phyloP scores from a whole-genome alignment of 1,284 basidiomycete species.

The Sporisorium graminicola region DNA sequence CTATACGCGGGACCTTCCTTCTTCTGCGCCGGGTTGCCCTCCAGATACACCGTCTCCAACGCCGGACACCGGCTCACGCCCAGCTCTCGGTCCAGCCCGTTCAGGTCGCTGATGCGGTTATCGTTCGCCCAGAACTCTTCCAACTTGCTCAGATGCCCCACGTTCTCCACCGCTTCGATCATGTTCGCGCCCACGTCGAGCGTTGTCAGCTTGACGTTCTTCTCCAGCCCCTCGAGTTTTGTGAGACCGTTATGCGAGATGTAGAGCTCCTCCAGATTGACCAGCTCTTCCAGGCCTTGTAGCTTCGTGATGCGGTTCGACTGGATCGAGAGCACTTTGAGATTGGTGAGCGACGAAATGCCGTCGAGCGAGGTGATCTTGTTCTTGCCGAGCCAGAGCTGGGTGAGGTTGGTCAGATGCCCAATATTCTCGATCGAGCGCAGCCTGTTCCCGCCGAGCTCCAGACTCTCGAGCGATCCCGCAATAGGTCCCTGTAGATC shows the following conservation, averaged over 20 bases:
- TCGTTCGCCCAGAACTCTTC: constrained; percentile 96
- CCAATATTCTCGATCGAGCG: constrained; percentile 90
- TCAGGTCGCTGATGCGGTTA: constrained; percentile 82
- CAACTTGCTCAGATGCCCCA: constrained; percentile 80
- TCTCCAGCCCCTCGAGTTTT: constrained; percentile 84
- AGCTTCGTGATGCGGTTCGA: constrained; percentile 93
- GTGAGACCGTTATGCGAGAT: constrained; percentile 92
- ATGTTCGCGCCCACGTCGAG: constrained; percentile 90
- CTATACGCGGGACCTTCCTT: constrained; percentile 84
- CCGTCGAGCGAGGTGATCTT: constrained; percentile 63
- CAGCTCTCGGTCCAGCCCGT: constrained; percentile 80
- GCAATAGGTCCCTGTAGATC: constrained; percentile 76
- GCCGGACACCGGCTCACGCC: constrained; percentile 74
- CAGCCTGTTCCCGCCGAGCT: constrained; percentile 92
- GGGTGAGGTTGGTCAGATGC: constrained; percentile 84
- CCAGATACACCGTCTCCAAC: constrained; percentile 91
- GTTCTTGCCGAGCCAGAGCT: constrained; percentile 92
- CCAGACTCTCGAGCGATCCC: constrained; percentile 81
- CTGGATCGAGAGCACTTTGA: constrained; percentile 77
- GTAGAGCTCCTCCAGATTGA: constrained; percentile 87
- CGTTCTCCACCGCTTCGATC: constrained; percentile 81
- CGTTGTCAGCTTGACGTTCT: constrained; percentile 77
- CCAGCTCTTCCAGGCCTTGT: constrained; percentile 75
- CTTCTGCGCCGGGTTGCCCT: constrained; percentile 90
- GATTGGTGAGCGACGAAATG: constrained; percentile 28